Percentiles rank a stretch among this genome's conserved stretches.
phyloP scores from a whole-genome alignment of 2,329 filamentous ascomycete genomes.

The Ophiostoma australiae region DNA sequence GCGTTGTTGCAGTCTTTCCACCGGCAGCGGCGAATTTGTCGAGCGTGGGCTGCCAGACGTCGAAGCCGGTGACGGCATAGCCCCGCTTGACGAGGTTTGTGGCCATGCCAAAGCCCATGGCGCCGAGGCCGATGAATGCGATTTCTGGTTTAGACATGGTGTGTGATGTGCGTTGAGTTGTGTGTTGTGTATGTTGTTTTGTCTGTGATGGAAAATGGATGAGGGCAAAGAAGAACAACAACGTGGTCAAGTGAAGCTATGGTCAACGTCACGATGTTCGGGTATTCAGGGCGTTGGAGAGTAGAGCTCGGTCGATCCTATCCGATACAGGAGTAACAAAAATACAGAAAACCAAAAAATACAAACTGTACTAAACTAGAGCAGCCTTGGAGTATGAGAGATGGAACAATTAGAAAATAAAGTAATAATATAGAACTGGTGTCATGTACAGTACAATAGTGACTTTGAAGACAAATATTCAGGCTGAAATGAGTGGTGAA shows the following conservation, averaged over 20 bases:
- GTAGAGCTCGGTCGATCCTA: not conserved
- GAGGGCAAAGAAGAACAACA: not conserved
- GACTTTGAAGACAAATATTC: not conserved
- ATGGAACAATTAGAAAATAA: not conserved
- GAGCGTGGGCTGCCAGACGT: slow-evolving; percentile 63
- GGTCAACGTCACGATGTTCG: not conserved
- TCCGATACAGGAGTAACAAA: not conserved
- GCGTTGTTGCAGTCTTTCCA: slow-evolving; percentile 54
- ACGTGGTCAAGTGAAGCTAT: not conserved
- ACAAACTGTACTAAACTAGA: not conserved
- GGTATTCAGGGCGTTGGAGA: not conserved
- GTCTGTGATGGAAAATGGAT: not conserved
- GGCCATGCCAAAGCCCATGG: slow-evolving; percentile 81
- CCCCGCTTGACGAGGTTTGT: slow-evolving; percentile 64
- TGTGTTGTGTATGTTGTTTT: not conserved
- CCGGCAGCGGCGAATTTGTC: slow-evolving; percentile 60
- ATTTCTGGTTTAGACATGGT: slow-evolving; percentile 41
- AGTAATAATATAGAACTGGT: not conserved
- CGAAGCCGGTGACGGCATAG: slow-evolving; percentile 65
- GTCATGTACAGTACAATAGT: not conserved
- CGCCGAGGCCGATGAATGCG: slow-evolving; percentile 69
- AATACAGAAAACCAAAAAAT: not conserved
- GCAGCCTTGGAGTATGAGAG: not conserved
- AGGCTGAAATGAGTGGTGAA: not conserved
- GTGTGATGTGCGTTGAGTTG: not conserved